Evolutionary conservation across 2,329 filamentous ascomycete species (phyloP).

Genomic region (Plenodomus tracheiphilus): DNA sequence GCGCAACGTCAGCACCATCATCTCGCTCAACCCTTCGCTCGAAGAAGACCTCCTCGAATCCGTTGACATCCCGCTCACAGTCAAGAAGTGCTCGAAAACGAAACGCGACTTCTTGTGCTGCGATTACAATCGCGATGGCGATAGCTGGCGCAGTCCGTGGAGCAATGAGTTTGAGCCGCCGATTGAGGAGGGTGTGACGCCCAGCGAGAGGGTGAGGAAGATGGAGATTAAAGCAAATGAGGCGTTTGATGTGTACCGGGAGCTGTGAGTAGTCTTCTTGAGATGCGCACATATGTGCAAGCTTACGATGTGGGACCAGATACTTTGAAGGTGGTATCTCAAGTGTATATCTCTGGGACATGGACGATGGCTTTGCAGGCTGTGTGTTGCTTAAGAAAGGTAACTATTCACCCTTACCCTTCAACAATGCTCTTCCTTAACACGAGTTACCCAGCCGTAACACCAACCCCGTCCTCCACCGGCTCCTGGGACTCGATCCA

Average conservation of each 20-base stretch:
- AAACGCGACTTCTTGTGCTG: constrained; percentile 96
- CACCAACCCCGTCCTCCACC: constrained; percentile 66
- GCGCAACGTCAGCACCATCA: constrained; percentile 84
- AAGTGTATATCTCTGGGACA: constrained; percentile 96
- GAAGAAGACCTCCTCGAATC: constrained; percentile 97
- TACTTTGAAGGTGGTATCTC: constrained; percentile 97
- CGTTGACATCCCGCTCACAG: constrained; percentile 90
- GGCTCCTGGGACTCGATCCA: constrained; percentile 98
- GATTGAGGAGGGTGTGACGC: constrained; percentile 79
- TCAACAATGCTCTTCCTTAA: background rate
- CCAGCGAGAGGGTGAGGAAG: constrained; percentile 85
- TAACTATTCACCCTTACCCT: constrained; percentile 46
- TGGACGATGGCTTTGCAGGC: constrained; percentile 96
- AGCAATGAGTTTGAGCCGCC: constrained; percentile 97
- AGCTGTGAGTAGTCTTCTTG: constrained; percentile 61
- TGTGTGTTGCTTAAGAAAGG: constrained; percentile 96
- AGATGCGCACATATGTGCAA: too few relatives aligned
- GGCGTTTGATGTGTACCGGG: constrained; percentile 94
- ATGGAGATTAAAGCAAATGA: constrained; percentile 95
- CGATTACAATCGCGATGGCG: constrained; percentile 99
- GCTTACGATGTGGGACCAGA: constrained; percentile 28
- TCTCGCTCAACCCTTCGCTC: constrained; percentile 83
- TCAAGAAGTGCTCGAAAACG: constrained; percentile 82
- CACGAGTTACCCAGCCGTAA: constrained; percentile 58
- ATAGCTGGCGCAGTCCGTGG: constrained; percentile 98